Evolutionary conservation across 306 rosid genomes (phyloP), one percentile per base, ranked within the genome.

Genomic region (Prosopis cineraria): DNA sequence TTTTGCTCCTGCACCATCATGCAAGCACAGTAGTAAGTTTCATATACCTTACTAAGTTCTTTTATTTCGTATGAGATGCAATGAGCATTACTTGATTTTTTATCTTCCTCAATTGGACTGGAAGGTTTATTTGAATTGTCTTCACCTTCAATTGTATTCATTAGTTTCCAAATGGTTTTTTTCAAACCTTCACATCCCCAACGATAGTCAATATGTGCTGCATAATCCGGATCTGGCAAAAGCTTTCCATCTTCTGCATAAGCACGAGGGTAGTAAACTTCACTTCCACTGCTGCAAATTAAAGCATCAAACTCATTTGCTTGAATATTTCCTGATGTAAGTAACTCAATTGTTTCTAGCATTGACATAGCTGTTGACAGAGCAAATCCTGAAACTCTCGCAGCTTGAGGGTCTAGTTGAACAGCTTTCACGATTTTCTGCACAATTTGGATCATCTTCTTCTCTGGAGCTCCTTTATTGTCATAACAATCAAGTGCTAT

Each of bases 221-320:
- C 84, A 67, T 90, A 88, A 80, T 90, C 91, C 19, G 94, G 91
- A 80, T 90, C 91, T 0, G 90, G 89, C 77, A 80, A 65, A 43
- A 90, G 81, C 75, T 75, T 88, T 59, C 89, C 90, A 63, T 85
- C 91, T 73, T 81, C 89, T 60, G 71, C 58, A 48, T 76, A 71
- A 69, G 80, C 77, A 56, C 90, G 86, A 7, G 94, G 94, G 45
- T 90, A 90, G 82, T 85, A 90, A 22, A 90, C 85, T 75, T 90
- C 89, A 68, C 94, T 84, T 41, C 94, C 94, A 22, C 94, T 90
- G 43, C 91, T 86, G 84, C 94, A 90, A 48, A 90, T 73, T 69
- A 90, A 66, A 13, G 90, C 88, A 71, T 88, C 91, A 30, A 90
- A 90, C 34, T 88, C 89, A 50, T 76, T 88, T 16, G 73, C 80